These are phyloP conservation scores for Allantophomopsis cytisporea DNA, from an alignment of 2,329 filamentous ascomycete species.

Conservation along the genomic window DNA sequence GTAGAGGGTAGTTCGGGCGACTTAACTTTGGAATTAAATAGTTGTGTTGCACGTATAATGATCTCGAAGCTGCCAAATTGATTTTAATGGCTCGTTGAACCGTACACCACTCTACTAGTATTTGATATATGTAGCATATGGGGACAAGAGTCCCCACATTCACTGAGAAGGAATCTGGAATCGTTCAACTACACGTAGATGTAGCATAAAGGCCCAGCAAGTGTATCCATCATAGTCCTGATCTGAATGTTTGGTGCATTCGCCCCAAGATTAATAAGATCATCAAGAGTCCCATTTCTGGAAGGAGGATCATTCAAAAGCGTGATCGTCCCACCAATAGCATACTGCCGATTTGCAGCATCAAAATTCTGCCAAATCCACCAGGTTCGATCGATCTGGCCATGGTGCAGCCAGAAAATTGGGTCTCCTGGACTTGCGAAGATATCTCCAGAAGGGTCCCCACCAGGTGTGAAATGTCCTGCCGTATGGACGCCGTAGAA, in stretches of 20 bases:
- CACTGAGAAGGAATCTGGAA: no score
- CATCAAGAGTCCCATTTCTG: conserved; percentile 26
- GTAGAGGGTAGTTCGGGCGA: no score
- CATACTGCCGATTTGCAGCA: conserved; percentile 15
- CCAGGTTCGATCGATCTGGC: conserved; percentile 30
- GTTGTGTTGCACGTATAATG: no score
- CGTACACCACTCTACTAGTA: no score
- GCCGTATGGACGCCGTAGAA: conserved; percentile 23
- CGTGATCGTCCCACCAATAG: conserved; percentile 24
- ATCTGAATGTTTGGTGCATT: conserved; percentile 13
- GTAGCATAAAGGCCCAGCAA: conserved; percentile 29
- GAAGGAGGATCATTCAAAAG: conserved; percentile 25
- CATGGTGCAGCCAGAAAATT: conserved; percentile 31
- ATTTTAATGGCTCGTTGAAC: no score
- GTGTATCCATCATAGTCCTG: conserved; percentile 23
- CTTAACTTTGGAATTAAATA: no score
- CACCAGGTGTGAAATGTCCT: conserved; percentile 28
- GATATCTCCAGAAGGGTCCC: conserved; percentile 31
- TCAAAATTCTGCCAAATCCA: conserved; percentile 35
- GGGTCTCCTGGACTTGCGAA: conserved; percentile 29
- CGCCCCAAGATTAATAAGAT: conserved; percentile 19
- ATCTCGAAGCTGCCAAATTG: no score
- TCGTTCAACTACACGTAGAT: conserved; percentile 21
- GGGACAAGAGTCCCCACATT: no score
- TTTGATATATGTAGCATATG: no score